Conservation (phyloP, 768 basidiomycete species). For the Neoboletus brunneissimus region DNA sequence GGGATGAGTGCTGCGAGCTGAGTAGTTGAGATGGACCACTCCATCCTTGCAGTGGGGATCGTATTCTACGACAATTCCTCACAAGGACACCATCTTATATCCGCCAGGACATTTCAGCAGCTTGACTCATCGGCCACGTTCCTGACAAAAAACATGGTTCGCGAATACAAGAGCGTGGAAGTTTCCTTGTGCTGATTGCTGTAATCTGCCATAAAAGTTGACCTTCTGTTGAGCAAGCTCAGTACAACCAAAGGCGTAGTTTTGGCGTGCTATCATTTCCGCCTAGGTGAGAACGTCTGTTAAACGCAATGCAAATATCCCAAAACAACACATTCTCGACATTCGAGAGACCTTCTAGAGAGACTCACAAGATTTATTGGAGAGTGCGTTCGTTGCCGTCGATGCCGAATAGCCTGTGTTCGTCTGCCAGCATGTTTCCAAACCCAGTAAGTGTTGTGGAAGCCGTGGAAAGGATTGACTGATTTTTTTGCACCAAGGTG, state of each 20-base stretch:
- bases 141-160: background rate
- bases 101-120: background rate
- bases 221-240: background rate
- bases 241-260: background rate
- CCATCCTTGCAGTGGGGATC: slow-evolving; percentile 3
- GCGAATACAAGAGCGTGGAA: too few species aligned
- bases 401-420: too few species aligned
- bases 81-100: slow-evolving; percentile 6
- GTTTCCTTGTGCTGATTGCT: too few species aligned
- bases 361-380: too few species aligned
- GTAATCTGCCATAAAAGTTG: too few species aligned
- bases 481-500: too few species aligned
- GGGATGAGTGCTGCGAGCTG: slow-evolving; percentile 4
- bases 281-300: background rate
- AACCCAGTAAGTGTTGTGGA: too few species aligned
- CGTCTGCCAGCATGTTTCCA: too few species aligned
- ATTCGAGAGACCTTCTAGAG: too few species aligned
- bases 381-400: too few species aligned
- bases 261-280: background rate
- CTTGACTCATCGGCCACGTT: background rate
- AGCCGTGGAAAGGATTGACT: too few species aligned
- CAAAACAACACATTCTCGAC: too few species aligned
- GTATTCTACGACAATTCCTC: background rate
- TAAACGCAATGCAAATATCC: background rate
- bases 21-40: slow-evolving; percentile 3